These are phyloP conservation scores for Didymellaceae sp. DNA, from an alignment of 2,329 filamentous ascomycete species.

Conservation along the genomic window DNA sequence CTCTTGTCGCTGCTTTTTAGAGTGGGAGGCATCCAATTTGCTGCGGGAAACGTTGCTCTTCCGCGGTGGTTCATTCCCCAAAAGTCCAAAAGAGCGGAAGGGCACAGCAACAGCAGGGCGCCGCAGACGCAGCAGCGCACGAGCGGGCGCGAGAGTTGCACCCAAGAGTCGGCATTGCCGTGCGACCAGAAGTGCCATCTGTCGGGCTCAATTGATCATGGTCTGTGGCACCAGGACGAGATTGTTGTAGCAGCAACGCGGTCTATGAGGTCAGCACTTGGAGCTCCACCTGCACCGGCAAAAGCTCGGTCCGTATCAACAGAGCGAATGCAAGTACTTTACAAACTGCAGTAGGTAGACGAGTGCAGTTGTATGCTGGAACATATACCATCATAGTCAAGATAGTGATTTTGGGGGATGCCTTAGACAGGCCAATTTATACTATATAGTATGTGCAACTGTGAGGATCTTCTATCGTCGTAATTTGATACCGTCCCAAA, in stretches of 20 bases:
- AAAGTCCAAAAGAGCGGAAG: constrained; percentile 8
- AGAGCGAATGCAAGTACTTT: too few species aligned
- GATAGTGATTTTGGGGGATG: constrained; percentile 24
- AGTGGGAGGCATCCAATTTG: too few species aligned
- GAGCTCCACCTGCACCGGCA: too few species aligned
- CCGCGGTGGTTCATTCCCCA: too few species aligned
- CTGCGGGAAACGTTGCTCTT: too few species aligned
- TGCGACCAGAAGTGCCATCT: constrained; percentile 40
- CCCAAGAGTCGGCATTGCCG: constrained; percentile 37
- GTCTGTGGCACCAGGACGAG: too few species aligned
- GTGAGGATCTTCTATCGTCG: constrained; percentile 39
- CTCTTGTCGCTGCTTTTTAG: not conserved
- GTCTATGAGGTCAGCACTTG: too few species aligned
- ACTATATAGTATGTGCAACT: constrained; percentile 49
- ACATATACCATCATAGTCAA: too few species aligned
- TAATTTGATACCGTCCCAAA: constrained; percentile 38
- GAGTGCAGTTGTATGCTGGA: too few species aligned
- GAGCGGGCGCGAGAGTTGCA: constrained; percentile 17
- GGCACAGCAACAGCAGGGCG: not conserved
- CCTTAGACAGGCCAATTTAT: constrained; percentile 37
- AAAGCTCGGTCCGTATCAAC: too few species aligned
- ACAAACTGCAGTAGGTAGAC: too few species aligned
- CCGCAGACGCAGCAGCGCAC: constrained; percentile 8
- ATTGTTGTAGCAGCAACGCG: too few species aligned
- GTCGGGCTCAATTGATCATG: constrained; percentile 33